Evolutionary conservation across 1,139 yeast genomes (phyloP).

Genomic region (Lodderomyces beijingensis): DNA sequence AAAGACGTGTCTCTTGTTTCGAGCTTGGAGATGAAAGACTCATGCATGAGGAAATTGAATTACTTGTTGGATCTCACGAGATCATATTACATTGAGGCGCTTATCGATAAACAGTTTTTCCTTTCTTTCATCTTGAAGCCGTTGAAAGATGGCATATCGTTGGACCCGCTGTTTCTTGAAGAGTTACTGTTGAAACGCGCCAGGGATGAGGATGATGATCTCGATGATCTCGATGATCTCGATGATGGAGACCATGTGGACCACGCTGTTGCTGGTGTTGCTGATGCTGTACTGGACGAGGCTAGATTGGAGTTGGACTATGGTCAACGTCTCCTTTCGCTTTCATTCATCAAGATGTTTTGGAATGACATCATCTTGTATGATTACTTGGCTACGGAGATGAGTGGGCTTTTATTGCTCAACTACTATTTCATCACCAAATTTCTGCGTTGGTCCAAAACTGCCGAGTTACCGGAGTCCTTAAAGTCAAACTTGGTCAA

Average conservation of each 20-base stretch:
- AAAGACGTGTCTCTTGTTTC: slow-evolving; percentile 28
- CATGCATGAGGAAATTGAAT: slow-evolving; percentile 51
- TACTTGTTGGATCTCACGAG: slow-evolving; percentile 59
- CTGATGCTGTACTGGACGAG: too few relatives aligned
- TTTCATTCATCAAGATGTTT: slow-evolving; percentile 59
- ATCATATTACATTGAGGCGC: slow-evolving; percentile 61
- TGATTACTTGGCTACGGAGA: slow-evolving; percentile 56
- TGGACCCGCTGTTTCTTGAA: slow-evolving; percentile 15
- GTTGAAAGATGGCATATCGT: slow-evolving; percentile 51
- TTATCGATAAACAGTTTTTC: slow-evolving; percentile 60
- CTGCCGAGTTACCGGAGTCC: slow-evolving; percentile 10
- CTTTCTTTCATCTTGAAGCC: slow-evolving; percentile 59
- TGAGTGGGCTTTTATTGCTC: slow-evolving; percentile 51
- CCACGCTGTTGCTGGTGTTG: not conserved
- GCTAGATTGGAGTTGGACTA: slow-evolving; percentile 23
- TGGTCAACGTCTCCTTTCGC: slow-evolving; percentile 38
- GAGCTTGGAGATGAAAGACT: slow-evolving; percentile 28
- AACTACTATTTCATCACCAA: slow-evolving; percentile 31
- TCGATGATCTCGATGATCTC: slow-evolving; percentile 10
- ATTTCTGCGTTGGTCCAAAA: slow-evolving; percentile 4
- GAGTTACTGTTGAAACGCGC: slow-evolving; percentile 7
- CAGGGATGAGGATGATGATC: slow-evolving; percentile 9
- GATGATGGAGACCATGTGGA: slow-evolving; percentile 12
- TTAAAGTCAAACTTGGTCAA: slow-evolving; percentile 22
- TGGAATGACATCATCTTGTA: slow-evolving; percentile 62